Evolutionary conservation across 768 basidiomycete genomes (phyloP).

Genomic region (Neoboletus magnificus): DNA sequence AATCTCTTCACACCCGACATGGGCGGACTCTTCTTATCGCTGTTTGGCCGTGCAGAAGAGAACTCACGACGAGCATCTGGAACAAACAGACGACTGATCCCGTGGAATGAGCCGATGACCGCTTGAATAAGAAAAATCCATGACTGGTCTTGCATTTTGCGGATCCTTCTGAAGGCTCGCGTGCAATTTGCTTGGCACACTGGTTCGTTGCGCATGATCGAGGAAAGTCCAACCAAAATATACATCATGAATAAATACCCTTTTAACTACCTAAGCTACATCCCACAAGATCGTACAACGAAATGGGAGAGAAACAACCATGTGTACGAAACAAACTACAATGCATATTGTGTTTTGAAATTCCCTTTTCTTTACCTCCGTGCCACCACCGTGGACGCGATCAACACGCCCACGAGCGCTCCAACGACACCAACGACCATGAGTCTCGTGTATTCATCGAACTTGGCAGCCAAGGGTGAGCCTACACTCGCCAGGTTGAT

Average conservation of each 20-base stretch:
- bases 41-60: background rate
- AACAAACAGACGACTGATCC: too few relatives aligned
- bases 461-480: constrained; percentile 37
- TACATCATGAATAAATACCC: constrained; percentile 8
- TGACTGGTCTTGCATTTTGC: background rate
- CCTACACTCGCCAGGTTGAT: constrained; percentile 35
- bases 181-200: too few relatives aligned
- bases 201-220: background rate
- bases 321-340: background rate
- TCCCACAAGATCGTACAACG: background rate
- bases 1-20: background rate
- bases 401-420: constrained; percentile 58
- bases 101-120: too few relatives aligned
- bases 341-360: background rate
- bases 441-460: constrained; percentile 62
- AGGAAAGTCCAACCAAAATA: background rate
- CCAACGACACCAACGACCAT: constrained; percentile 63
- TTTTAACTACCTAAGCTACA: background rate
- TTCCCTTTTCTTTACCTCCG: constrained; percentile 15
- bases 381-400: constrained; percentile 43
- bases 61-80: background rate
- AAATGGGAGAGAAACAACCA: background rate
- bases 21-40: background rate
- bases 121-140: background rate
- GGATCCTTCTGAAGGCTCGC: too few relatives aligned